Percentiles rank a stretch among this genome's conserved stretches.
Conservation (phyloP, 805 yeast species). For the Candida palmyrensis region DNA sequence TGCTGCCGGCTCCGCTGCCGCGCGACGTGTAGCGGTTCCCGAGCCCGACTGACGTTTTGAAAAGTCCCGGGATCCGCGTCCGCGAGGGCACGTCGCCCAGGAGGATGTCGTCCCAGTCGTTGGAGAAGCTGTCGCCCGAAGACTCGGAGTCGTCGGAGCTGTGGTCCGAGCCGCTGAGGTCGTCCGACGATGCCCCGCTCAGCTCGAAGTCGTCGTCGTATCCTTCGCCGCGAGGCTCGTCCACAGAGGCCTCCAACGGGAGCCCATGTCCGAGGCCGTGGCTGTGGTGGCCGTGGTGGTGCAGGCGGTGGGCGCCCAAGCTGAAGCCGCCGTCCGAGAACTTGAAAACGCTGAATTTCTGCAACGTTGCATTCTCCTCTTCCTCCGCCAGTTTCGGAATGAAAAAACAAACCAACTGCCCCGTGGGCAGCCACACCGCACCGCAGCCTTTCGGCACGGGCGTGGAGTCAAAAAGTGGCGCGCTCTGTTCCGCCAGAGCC, state of each 20-base stretch:
- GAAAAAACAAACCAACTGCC: constrained; percentile 79
- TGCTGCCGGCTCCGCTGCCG: constrained; percentile 2
- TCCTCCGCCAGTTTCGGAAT: constrained; percentile 43
- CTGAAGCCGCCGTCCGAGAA: constrained; percentile 50
- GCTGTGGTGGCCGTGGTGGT: constrained; percentile 8
- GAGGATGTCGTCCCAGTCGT: constrained; percentile 65
- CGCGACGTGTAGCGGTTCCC: constrained; percentile 25
- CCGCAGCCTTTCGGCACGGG: constrained; percentile 95
- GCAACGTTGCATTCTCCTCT: constrained; percentile 33
- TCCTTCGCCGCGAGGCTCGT: constrained; percentile 17
- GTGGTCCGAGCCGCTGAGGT: constrained; percentile 4
- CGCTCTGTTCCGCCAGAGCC: not conserved
- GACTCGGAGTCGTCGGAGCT: constrained; percentile 11
- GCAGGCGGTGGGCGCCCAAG: constrained; percentile 8
- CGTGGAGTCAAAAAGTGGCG: constrained; percentile 59
- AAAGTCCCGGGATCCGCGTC: constrained; percentile 48
- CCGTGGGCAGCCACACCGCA: constrained; percentile 78
- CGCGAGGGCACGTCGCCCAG: constrained; percentile 51
- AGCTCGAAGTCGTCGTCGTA: constrained; percentile 12
- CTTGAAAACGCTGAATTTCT: constrained; percentile 42
- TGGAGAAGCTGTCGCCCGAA: constrained; percentile 56
- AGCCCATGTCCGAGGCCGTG: constrained; percentile 11
- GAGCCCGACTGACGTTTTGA: constrained; percentile 36
- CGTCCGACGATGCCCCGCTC: constrained; percentile 10
- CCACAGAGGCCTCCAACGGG: constrained; percentile 9